Evolutionary conservation across 2,329 filamentous ascomycete species (phyloP).

Genomic region (Fusarium marasasianum): DNA sequence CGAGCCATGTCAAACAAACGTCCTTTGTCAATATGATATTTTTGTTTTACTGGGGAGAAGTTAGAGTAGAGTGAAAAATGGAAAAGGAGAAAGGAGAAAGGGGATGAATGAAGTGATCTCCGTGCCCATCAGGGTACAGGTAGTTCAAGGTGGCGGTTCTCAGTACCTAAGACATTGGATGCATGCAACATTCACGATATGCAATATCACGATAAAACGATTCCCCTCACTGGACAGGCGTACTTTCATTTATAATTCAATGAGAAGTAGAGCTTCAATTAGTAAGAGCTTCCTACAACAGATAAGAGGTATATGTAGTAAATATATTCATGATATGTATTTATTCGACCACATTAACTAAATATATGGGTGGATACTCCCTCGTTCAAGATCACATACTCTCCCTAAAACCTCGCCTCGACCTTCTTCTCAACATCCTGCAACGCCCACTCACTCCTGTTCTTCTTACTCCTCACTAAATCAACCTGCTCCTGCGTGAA

Average conservation of each 20-base stretch:
- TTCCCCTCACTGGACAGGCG: not conserved
- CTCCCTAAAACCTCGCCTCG: conserved; percentile 47
- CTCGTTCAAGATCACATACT: no score
- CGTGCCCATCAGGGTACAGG: not conserved
- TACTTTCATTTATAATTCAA: not conserved
- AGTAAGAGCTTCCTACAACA: not conserved
- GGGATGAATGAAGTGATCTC: not conserved
- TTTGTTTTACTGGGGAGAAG: not conserved
- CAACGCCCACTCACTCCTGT: conserved; percentile 77
- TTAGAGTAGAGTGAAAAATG: not conserved
- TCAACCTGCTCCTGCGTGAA: conserved; percentile 82
- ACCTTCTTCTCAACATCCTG: conserved; percentile 65
- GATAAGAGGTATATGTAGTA: not conserved
- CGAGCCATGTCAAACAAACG: not conserved
- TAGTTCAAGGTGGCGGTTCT: not conserved
- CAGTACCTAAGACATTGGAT: not conserved
- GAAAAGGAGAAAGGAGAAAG: not conserved
- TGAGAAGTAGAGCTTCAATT: no score
- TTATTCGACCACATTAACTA: not conserved
- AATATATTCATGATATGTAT: not conserved
- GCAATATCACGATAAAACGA: not conserved
- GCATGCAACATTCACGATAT: not conserved
- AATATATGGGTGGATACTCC: no score
- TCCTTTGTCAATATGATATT: no score
- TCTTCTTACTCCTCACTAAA: conserved; percentile 74